phyloP scores from a whole-genome alignment of 148 eudicot species.

The Euryodendron excelsum region DNA sequence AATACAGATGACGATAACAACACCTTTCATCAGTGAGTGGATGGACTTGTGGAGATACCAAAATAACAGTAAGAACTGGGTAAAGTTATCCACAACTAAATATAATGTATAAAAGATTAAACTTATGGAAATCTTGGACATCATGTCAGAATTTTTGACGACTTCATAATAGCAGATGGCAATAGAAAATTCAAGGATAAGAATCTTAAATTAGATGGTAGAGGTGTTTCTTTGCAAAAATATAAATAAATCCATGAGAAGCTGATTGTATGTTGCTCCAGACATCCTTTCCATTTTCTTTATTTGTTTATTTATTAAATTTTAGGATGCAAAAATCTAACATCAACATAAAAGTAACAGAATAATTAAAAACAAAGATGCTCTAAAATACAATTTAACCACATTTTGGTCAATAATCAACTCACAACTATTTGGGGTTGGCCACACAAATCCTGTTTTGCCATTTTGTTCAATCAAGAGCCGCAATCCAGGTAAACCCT shows the following conservation, averaged over 20 bases:
- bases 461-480: too few species aligned
- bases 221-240: too few species aligned
- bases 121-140: not conserved
- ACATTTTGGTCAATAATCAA: not conserved
- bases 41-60: not conserved
- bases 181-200: too few species aligned
- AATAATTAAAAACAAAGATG: not conserved
- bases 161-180: too few species aligned
- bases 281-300: not conserved
- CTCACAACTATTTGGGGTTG: too few species aligned
- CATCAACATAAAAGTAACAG: too few species aligned
- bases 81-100: not conserved
- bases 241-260: not conserved
- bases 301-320: too few species aligned
- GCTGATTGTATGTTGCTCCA: not conserved
- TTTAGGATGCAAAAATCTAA: not conserved
- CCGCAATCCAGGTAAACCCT: too few species aligned
- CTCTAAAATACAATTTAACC: not conserved
- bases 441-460: not conserved
- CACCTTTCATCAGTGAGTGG: not conserved
- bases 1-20: too few species aligned
- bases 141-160: too few species aligned
- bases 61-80: not conserved
- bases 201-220: not conserved
- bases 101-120: not conserved